Evolutionary conservation across 495 filamentous ascomycete genomes (phyloP).

Genomic region (Bryoglossum gracile): DNA sequence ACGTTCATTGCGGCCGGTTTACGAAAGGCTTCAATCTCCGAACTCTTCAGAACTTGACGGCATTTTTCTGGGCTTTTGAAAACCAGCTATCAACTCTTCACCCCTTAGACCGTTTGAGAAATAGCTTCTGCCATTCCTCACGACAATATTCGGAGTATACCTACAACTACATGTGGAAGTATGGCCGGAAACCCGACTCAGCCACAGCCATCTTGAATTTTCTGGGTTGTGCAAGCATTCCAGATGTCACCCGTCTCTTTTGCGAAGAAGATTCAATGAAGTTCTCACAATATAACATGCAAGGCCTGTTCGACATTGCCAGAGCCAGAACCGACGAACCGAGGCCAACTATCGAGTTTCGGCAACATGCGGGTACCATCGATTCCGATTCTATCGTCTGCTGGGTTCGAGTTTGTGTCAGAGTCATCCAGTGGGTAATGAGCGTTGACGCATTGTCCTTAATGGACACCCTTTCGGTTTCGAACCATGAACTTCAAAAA

Average conservation of each 20-base stretch:
- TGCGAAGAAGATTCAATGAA: no score
- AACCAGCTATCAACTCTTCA: no score
- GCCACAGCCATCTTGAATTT: background rate
- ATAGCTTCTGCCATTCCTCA: no score
- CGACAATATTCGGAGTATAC: no score
- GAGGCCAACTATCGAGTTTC: constrained; percentile 35
- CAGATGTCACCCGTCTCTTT: background rate
- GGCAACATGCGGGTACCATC: constrained; percentile 32
- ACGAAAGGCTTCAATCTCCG: no score
- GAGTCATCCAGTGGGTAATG: constrained; percentile 25
- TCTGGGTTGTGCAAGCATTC: background rate
- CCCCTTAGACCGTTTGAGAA: no score
- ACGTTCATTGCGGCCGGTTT: no score
- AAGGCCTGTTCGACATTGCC: background rate
- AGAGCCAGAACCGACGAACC: background rate
- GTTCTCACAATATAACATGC: constrained; percentile 6
- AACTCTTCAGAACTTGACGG: no score
- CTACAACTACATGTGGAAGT: no score
- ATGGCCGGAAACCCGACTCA: no score
- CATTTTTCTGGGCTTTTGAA: no score
- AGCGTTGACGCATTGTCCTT: constrained; percentile 6
- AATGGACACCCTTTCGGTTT: background rate
- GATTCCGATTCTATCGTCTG: constrained; percentile 23
- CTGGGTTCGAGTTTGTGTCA: constrained; percentile 30
- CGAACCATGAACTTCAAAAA: background rate